phyloP scores from a whole-genome alignment of 2,329 filamentous ascomycete species.

The Eutypella sp. region DNA sequence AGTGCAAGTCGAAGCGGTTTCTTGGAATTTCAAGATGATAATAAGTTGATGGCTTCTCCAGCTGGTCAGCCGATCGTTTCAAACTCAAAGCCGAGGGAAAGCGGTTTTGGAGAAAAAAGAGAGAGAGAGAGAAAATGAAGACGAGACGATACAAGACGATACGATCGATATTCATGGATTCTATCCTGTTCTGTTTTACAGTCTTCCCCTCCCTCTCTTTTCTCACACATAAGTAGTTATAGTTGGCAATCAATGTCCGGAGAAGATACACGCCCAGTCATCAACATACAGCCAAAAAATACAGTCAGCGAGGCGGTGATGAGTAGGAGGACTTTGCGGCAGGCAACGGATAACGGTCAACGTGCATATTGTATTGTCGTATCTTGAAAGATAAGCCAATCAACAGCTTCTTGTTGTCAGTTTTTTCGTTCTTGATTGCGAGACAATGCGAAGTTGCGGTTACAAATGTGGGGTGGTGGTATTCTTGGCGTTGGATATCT shows the following conservation, averaged over 20 bases:
- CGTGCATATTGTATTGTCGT: neutral
- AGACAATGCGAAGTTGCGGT: neutral
- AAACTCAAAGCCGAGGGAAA: neutral
- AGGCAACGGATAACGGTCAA: neutral
- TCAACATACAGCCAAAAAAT: too few species aligned
- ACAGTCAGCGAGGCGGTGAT: too few species aligned
- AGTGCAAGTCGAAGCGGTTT: constrained; percentile 49
- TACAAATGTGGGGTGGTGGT: neutral
- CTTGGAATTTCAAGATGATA: constrained; percentile 21
- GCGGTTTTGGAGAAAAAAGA: neutral
- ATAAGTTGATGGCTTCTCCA: neutral
- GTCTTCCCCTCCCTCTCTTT: too few species aligned
- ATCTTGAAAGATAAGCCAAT: neutral
- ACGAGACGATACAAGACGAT: too few species aligned
- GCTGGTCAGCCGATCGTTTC: neutral
- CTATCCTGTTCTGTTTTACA: too few species aligned
- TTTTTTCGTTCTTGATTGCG: neutral
- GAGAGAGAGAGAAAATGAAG: neutral
- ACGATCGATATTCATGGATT: too few species aligned
- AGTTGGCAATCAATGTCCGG: too few species aligned
- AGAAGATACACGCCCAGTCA: too few species aligned
- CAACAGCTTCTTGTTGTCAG: neutral
- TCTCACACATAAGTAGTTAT: too few species aligned
- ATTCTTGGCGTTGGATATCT: neutral
- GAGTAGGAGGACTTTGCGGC: neutral